Evolutionary conservation across 2,329 filamentous ascomycete species (phyloP).

Genomic region (Aspergillus glaucus): DNA sequence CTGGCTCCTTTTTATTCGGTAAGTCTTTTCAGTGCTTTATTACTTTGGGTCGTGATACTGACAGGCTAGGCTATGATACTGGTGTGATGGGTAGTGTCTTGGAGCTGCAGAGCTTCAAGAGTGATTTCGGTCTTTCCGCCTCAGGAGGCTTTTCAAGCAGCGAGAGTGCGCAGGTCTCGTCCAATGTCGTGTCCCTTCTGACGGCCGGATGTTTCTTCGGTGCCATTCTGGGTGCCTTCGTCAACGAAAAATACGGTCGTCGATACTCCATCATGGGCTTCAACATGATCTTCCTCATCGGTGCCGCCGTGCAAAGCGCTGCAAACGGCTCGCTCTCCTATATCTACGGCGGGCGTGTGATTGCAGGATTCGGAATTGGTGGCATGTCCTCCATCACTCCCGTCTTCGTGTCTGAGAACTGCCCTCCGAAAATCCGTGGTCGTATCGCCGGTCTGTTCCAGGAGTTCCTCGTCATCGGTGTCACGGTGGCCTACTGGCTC

Average conservation of each 20-base stretch:
- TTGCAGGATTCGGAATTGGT: conserved; percentile 32
- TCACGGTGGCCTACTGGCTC: conserved; percentile 48
- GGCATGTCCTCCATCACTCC: conserved; percentile 36
- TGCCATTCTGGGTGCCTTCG: conserved; percentile 28
- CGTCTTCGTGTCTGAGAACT: conserved; percentile 32
- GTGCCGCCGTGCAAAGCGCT: conserved; percentile 29
- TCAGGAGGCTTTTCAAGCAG: conserved; percentile 26
- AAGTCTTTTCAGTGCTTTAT: conserved; percentile 2
- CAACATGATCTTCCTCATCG: conserved; percentile 26
- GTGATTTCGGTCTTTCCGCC: conserved; percentile 34
- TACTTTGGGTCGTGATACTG: background rate
- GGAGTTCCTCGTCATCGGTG: conserved; percentile 35
- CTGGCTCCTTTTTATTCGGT: conserved; percentile 42
- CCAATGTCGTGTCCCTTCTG: conserved; percentile 33
- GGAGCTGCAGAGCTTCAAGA: conserved; percentile 35
- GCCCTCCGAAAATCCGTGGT: conserved; percentile 25
- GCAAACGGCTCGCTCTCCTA: conserved; percentile 24
- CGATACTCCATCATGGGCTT: conserved; percentile 32
- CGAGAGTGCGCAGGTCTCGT: conserved; percentile 32
- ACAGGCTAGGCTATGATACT: conserved; percentile 35
- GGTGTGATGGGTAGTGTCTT: conserved; percentile 39
- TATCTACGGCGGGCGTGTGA: conserved; percentile 34
- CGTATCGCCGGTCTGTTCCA: conserved; percentile 33
- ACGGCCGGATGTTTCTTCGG: conserved; percentile 37
- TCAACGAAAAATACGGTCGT: conserved; percentile 32